These are phyloP conservation scores for Nothomitra cinnamomea DNA, from an alignment of 2,329 filamentous ascomycete genomes.

Conservation along the genomic window DNA sequence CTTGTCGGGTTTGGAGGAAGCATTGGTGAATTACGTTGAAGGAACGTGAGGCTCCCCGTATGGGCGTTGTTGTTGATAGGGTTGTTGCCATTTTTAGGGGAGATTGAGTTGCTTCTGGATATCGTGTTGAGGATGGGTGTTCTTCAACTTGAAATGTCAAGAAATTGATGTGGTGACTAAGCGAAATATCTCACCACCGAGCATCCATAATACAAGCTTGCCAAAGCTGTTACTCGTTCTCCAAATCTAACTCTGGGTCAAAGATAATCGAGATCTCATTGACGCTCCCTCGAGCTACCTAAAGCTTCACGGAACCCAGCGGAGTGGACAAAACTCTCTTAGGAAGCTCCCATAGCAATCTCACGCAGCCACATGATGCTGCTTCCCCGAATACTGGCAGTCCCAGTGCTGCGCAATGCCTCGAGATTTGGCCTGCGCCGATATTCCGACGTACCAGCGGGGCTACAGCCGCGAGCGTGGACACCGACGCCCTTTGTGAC, in stretches of 20 bases:
- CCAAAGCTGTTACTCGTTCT: too few species aligned
- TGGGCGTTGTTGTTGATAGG: background rate
- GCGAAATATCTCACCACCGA: background rate
- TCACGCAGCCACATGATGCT: background rate
- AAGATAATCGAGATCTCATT: too few species aligned
- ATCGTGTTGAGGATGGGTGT: background rate
- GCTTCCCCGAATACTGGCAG: background rate
- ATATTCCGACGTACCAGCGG: background rate
- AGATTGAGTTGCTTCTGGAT: background rate
- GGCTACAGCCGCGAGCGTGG: constrained; percentile 21
- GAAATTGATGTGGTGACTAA: background rate
- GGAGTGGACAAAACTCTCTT: background rate
- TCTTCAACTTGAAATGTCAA: background rate
- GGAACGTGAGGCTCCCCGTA: constrained; percentile 15
- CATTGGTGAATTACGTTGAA: constrained; percentile 23
- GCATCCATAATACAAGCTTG: too few species aligned
- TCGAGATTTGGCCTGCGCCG: background rate
- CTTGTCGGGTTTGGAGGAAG: constrained; percentile 53
- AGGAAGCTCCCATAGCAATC: too few species aligned
- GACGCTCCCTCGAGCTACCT: too few species aligned
- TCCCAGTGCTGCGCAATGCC: constrained; percentile 1
- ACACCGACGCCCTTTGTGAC: constrained; percentile 37
- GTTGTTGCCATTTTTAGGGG: background rate
- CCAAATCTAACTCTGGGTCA: too few species aligned
- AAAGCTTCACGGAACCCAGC: too few species aligned